Evolutionary conservation across 2,329 filamentous ascomycete species (phyloP), one percentile per base, ranked within the genome.

Genomic region (Penicillium crustosum): DNA sequence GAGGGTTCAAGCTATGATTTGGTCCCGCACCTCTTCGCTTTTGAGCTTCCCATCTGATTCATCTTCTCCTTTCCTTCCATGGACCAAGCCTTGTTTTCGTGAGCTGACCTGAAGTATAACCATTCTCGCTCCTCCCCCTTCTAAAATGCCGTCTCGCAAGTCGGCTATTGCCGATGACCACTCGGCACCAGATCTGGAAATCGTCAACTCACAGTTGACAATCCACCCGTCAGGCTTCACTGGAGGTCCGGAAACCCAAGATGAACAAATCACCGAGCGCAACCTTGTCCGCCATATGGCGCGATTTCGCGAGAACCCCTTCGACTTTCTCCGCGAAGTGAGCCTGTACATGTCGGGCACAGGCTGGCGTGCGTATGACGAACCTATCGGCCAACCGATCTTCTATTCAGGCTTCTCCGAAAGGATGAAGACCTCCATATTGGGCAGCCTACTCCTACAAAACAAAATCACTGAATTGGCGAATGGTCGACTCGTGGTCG

Each of bases 311-410:
- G 78, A 89, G 56, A 82, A 84, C 54, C 86, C 86, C 1, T 78
- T 89, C 62, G 83, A 92, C 63, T 97, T 97, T 73, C 85, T 97
- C 31, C 91, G 92, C 65, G 94, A 99, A 79, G 89, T 99, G 35
- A 94, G 90, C 47, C 82, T 96, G 35, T 93, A 97, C 76, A 89
- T 97, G 62, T 93, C 91, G 13, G 94, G 94, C 54, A 89, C 90
- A 50, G 93, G 93, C 73, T 99, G 94, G 94, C 90, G 94, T 60
- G 91, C 90, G 59, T 99, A 99, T 78, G 91, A 97, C 70, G 81
- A 89, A 61, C 84, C 93, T 61, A 88, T 97, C 67, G 94, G 94
- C 23, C 93, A 96, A 73, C 91, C 92, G 10, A 88, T 97, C 62
- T 97, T 93, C 79, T 99, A 97, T 75, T 78, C 88, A 0, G 94